Evolutionary conservation across 2,329 filamentous ascomycete genomes (phyloP).

Genomic region (Ceratocystis alfenasii): DNA sequence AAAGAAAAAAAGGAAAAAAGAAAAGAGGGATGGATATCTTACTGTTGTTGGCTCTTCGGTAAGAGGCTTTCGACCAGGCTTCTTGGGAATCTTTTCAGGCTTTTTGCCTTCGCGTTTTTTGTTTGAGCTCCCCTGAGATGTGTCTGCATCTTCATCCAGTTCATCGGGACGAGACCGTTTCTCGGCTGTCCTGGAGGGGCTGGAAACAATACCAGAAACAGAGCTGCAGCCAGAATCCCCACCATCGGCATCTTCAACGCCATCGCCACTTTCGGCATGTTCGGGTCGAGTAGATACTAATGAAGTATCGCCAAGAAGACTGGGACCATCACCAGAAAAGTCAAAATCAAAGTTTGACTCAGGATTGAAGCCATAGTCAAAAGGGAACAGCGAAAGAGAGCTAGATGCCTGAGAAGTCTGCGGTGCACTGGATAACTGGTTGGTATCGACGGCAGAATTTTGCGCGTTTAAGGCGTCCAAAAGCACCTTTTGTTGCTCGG

Average conservation of each 20-base stretch:
- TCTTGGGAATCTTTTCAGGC: constrained; percentile 84
- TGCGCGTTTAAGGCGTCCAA: constrained; percentile 59
- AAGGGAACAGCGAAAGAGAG: constrained; percentile 55
- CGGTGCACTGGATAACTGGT: constrained; percentile 27
- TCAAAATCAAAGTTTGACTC: constrained; percentile 70
- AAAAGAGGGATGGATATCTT: constrained; percentile 35
- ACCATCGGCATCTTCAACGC: not conserved
- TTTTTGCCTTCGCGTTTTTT: constrained; percentile 40
- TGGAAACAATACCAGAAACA: not conserved
- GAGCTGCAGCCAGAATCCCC: not conserved
- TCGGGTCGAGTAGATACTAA: constrained; percentile 48
- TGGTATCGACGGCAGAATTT: constrained; percentile 28
- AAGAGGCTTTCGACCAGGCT: constrained; percentile 88
- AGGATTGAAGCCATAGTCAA: constrained; percentile 62
- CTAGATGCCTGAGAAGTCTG: constrained; percentile 37
- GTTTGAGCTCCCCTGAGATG: constrained; percentile 22
- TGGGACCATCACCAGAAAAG: constrained; percentile 31
- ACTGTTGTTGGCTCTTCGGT: constrained; percentile 93
- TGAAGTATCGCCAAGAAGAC: constrained; percentile 49
- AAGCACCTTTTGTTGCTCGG: constrained; percentile 63
- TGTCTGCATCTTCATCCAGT: constrained; percentile 48
- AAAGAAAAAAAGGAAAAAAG: not conserved
- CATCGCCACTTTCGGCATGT: constrained; percentile 37
- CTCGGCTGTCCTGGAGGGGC: constrained; percentile 35
- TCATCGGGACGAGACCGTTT: constrained; percentile 64